These are phyloP conservation scores for Themeda triandra DNA, from an alignment of 176 grass and related monocot species.

Conservation along the genomic window DNA sequence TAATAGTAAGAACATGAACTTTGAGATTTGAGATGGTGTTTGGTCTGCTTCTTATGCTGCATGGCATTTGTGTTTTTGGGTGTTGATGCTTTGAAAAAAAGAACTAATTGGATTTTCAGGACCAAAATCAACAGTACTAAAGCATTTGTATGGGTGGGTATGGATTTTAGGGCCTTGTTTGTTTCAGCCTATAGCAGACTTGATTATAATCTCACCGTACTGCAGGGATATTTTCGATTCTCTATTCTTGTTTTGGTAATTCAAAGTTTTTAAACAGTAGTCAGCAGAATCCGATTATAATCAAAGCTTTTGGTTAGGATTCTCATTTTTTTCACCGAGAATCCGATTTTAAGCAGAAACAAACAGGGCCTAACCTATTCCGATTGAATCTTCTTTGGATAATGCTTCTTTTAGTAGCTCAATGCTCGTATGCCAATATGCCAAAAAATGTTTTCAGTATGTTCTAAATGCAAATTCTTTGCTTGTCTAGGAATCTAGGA, in stretches of 20 bases:
- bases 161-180: not conserved
- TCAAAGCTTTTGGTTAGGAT: not conserved
- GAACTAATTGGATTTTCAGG: not conserved
- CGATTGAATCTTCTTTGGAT: not conserved
- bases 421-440: not conserved
- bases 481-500: not conserved
- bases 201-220: not conserved
- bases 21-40: not conserved
- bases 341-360: not conserved
- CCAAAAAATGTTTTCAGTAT: not conserved
- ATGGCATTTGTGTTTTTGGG: not conserved
- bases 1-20: constrained; percentile 6
- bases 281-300: not conserved
- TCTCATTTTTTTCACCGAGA: not conserved
- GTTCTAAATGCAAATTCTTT: not conserved
- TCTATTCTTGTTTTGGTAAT: not conserved
- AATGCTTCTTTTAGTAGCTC: not conserved
- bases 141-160: not conserved
- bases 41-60: not conserved
- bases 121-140: not conserved
- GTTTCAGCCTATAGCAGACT: not conserved
- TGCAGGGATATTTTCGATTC: not conserved
- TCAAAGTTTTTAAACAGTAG: not conserved
- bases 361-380: not conserved
- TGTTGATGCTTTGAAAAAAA: not conserved